Evolutionary conservation across 768 basidiomycete species (phyloP), one percentile per base, ranked within the genome.

Genomic region (Boletus subcaerulescens): DNA sequence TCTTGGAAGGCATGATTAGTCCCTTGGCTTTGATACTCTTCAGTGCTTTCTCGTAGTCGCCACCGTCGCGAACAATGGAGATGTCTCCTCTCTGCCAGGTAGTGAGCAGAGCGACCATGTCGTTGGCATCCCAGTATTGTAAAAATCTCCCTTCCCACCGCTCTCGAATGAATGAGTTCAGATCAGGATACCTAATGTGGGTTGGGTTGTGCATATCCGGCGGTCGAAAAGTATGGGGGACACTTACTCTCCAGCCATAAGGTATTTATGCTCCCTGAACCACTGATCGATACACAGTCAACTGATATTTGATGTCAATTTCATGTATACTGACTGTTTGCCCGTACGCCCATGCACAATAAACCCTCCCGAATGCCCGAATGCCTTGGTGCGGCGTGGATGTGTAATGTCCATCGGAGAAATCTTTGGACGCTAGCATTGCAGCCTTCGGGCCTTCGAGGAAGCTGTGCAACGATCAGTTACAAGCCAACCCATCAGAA

Each of bases 371-470:
- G 47, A 83, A 83, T 7, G 82, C 83, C 1, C 82, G 77, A 36
- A 84, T 70, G 5, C 81, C 82, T 40, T 73, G 71, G 48, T 80
- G 72, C 1, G 82, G 80, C 8, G 66, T 64, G 14, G 70, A 65
- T 48, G 68, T 78, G 61, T 84, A 85, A 59, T 82, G 80, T 0
- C 82, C 81, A 45, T 73, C 68, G 0, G 79, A 68, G 62, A 81
- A 85, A 58, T 84, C 82, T 60, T 77, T 77, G 17, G 84, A 82
- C 26, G 77, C 76, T 0, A 74, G 51, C 44, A 85, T 68, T 4
- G 84, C 80, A 14, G 80, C 74, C 61, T 80, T 84, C 4, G 80
- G 80, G 0, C 84, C 82, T 68, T 85, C 83, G 20, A 84, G 66
- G 69, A 84, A 83, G 62, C 82, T 84, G 58, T n/a, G 20, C 13